Evolutionary conservation across 140 eudicot species (phyloP).

Genomic region (Anethum foeniculum): DNA sequence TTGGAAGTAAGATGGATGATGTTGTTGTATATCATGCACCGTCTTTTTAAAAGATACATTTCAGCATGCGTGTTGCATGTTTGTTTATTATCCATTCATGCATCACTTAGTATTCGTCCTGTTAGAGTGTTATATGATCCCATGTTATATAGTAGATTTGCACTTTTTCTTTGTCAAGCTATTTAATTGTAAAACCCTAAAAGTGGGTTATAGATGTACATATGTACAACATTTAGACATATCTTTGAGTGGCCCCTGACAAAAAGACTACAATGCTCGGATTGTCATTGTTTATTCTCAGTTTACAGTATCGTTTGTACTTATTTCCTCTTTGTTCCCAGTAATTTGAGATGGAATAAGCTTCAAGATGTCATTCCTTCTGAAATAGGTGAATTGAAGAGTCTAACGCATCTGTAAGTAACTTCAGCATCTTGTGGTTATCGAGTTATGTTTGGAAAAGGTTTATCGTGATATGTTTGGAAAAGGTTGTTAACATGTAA

Average conservation of each 20-base stretch:
- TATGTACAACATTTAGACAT: not conserved
- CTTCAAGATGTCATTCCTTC: conserved; percentile 89
- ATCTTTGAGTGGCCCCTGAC: too few relatives aligned
- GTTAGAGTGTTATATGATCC: not conserved
- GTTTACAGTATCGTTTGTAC: not conserved
- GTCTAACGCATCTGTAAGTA: conserved; percentile 80
- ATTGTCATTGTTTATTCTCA: not conserved
- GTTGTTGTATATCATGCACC: not conserved
- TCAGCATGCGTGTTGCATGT: not conserved
- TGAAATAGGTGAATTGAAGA: conserved; percentile 88
- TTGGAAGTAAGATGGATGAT: not conserved
- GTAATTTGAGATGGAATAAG: conserved; percentile 93
- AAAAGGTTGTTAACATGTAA: not conserved
- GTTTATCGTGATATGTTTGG: not conserved
- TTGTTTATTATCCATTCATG: not conserved
- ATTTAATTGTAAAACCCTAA: not conserved
- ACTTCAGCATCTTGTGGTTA: conserved; percentile 4
- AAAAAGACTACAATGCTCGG: not conserved
- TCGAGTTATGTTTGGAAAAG: not conserved
- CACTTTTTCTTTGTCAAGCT: not conserved
- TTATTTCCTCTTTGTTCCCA: conserved; percentile 21
- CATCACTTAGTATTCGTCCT: not conserved
- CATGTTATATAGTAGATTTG: not conserved
- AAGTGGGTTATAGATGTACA: not conserved
- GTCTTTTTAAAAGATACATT: not conserved